A percentile compares a stretch with the other conserved stretches of the same genome.
phyloP scores from a whole-genome alignment of 495 filamentous ascomycete genomes.

The Neurospora sp. region DNA sequence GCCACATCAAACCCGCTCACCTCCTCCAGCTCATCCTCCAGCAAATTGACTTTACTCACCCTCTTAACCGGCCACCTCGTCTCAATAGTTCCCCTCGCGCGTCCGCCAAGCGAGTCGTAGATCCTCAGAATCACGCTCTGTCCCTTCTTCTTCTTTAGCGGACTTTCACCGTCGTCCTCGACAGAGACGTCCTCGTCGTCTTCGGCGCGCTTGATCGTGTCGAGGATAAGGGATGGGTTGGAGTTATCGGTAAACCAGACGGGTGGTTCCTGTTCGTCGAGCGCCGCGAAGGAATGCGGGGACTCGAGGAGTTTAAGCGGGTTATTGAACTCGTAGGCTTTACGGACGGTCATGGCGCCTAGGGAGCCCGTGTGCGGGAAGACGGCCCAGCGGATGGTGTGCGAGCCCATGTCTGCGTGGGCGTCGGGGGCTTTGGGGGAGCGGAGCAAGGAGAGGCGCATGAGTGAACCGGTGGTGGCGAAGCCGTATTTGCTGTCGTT shows the following conservation, averaged over 20 bases:
- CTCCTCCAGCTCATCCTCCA: slow-evolving; percentile 63
- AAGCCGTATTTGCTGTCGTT: slow-evolving; percentile 98
- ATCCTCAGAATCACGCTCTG: slow-evolving; percentile 71
- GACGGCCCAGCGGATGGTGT: slow-evolving; percentile 85
- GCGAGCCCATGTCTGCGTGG: slow-evolving; percentile 91
- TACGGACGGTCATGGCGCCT: slow-evolving; percentile 62
- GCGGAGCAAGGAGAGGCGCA: slow-evolving; percentile 83
- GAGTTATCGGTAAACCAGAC: slow-evolving; percentile 46
- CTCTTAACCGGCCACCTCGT: slow-evolving; percentile 60
- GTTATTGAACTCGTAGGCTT: slow-evolving; percentile 84
- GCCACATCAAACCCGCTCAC: slow-evolving; percentile 32
- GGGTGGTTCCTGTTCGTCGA: slow-evolving; percentile 29
- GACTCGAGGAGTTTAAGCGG: slow-evolving; percentile 49
- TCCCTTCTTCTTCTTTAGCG: slow-evolving; percentile 54
- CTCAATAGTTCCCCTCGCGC: slow-evolving; percentile 53
- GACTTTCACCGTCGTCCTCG: slow-evolving; percentile 32
- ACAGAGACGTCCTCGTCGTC: slow-evolving; percentile 83
- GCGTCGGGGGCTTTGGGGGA: slow-evolving; percentile 95
- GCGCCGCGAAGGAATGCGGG: slow-evolving; percentile 19
- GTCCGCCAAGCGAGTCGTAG: slow-evolving; percentile 88
- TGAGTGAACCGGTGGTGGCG: slow-evolving; percentile 79
- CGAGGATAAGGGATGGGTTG: slow-evolving; percentile 55
- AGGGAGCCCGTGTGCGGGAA: slow-evolving; percentile 71
- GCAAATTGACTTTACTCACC: slow-evolving; percentile 69
- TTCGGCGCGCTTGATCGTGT: slow-evolving; percentile 85